These are phyloP conservation scores for Verticillium albo-atrum DNA, from an alignment of 2,329 filamentous ascomycete genomes.

Conservation along the genomic window DNA sequence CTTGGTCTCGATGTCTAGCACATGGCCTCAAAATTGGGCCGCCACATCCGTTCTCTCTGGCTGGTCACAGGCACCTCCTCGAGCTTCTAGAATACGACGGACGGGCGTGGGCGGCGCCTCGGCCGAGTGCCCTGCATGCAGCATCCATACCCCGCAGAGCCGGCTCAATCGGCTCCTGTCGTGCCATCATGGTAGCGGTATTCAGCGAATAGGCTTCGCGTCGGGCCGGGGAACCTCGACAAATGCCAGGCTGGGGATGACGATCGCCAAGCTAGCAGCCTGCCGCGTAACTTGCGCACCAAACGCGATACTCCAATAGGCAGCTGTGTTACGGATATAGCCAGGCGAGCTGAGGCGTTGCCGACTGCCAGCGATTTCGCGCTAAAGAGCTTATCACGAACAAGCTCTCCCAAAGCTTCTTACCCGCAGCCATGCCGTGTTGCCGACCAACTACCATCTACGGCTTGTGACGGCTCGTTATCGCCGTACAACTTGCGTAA, in stretches of 20 bases:
- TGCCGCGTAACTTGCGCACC: not conserved
- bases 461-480: not conserved
- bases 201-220: not conserved
- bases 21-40: not conserved
- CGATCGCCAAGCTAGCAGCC: not conserved
- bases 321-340: not conserved
- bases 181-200: not conserved
- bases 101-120: too few species aligned
- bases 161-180: not conserved
- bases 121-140: not conserved
- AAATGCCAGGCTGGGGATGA: not conserved
- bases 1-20: not conserved
- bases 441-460: not conserved
- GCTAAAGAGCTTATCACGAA: not conserved
- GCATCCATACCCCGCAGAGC: not conserved
- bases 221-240: not conserved
- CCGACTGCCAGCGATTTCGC: not conserved
- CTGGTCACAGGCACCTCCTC: not conserved
- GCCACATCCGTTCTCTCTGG: not conserved
- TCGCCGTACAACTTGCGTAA: not conserved
- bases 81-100: not conserved
- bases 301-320: not conserved
- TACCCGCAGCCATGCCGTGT: not conserved
- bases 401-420: not conserved
- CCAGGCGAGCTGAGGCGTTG: not conserved